phyloP scores from a whole-genome alignment of 2,329 filamentous ascomycete species.

The Ophioceras dolichostomum region DNA sequence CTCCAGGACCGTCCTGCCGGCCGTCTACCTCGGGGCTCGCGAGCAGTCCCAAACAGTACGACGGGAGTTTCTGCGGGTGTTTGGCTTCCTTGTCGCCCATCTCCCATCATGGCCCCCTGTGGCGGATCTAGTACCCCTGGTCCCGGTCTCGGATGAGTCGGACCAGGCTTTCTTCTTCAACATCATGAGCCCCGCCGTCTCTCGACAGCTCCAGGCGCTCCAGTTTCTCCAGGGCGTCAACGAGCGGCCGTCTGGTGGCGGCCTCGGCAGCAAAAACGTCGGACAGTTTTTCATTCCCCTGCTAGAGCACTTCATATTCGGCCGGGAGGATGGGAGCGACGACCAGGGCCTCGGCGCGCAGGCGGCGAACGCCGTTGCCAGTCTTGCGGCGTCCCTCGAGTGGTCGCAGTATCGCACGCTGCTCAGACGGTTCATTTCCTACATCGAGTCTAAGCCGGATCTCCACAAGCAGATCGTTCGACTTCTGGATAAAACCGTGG shows the following conservation, averaged over 20 bases:
- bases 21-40: slow-evolving; percentile 62
- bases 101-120: slow-evolving; percentile 61
- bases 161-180: slow-evolving; percentile 68
- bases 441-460: slow-evolving; percentile 68
- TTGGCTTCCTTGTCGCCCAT: slow-evolving; percentile 64
- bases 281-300: slow-evolving; percentile 82
- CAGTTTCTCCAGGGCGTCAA: slow-evolving; percentile 63
- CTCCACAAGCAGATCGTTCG: slow-evolving; percentile 77
- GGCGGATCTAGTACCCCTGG: slow-evolving; percentile 59
- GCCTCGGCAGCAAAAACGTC: slow-evolving; percentile 65
- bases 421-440: slow-evolving; percentile 71
- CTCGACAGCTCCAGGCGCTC: slow-evolving; percentile 74
- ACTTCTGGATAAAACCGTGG: slow-evolving; percentile 69
- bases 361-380: slow-evolving; percentile 68
- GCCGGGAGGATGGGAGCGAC: slow-evolving; percentile 58
- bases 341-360: slow-evolving; percentile 81
- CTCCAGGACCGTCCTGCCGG: slow-evolving; percentile 55
- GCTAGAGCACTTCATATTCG: slow-evolving; percentile 88
- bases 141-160: slow-evolving; percentile 48
- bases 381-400: slow-evolving; percentile 63
- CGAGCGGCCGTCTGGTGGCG: slow-evolving; percentile 33
- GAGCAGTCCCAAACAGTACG: slow-evolving; percentile 76
- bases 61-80: slow-evolving; percentile 65
- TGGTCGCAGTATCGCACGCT: slow-evolving; percentile 86
- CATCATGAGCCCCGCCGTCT: slow-evolving; percentile 78